Percentiles rank a stretch among this genome's conserved stretches.
Conservation (phyloP, 2,329 filamentous ascomycete genomes). For the Trichoderma sp. region DNA sequence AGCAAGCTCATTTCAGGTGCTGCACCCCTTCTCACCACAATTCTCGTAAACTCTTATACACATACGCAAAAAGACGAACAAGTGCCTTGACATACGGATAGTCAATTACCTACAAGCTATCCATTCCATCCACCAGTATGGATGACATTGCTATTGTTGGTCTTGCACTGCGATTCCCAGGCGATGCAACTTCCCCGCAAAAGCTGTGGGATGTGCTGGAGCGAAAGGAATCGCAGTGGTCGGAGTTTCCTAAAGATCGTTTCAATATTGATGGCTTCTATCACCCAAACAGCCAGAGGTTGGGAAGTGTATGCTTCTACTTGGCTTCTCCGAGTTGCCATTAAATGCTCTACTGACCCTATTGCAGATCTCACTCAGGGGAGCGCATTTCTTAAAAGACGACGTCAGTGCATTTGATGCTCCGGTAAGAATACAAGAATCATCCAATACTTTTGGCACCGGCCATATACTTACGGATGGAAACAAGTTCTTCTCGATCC, state of each 20-base stretch:
- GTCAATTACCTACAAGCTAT: neutral
- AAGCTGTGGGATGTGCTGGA: slow-evolving; percentile 53
- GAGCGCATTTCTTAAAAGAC: slow-evolving; percentile 53
- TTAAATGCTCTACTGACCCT: slow-evolving; percentile 18
- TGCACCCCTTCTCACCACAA: neutral
- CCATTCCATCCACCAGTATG: neutral
- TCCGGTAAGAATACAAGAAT: slow-evolving; percentile 40
- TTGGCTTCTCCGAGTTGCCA: neutral
- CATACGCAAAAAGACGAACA: neutral
- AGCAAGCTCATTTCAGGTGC: neutral
- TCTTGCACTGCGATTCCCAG: slow-evolving; percentile 54
- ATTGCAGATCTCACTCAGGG: slow-evolving; percentile 48
- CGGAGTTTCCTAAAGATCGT: slow-evolving; percentile 50
- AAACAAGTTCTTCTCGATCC: slow-evolving; percentile 52
- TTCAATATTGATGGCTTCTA: slow-evolving; percentile 57
- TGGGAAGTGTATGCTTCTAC: slow-evolving; percentile 47
- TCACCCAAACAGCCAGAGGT: slow-evolving; percentile 52
- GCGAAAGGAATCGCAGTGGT: slow-evolving; percentile 49
- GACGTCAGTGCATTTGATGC: slow-evolving; percentile 53
- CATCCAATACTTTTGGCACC: neutral
- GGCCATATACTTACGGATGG: neutral
- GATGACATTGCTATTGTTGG: slow-evolving; percentile 57
- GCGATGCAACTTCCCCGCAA: slow-evolving; percentile 47
- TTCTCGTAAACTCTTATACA: neutral
- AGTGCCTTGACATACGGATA: neutral